phyloP scores from a whole-genome alignment of 345 rosid genomes.

The Pelargonium nanum region DNA sequence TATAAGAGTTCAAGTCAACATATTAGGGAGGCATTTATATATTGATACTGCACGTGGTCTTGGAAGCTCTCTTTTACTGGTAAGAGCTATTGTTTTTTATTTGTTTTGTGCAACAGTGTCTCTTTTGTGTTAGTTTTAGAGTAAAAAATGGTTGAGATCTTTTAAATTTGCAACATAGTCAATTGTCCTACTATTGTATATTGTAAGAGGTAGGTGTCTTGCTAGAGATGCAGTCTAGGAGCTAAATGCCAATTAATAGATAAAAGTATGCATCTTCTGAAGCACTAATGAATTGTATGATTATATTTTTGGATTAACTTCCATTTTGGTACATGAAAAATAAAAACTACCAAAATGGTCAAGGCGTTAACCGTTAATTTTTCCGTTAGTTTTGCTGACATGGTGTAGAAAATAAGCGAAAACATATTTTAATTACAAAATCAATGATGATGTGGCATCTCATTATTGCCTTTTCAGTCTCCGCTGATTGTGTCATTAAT shows the following conservation, averaged over 20 bases:
- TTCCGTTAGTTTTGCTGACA: too few relatives aligned
- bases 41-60: conserved; percentile 77
- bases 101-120: neutral
- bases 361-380: too few relatives aligned
- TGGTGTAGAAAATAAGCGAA: too few relatives aligned
- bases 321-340: too few relatives aligned
- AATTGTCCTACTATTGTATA: neutral
- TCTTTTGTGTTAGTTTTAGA: conserved; percentile 1
- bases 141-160: neutral
- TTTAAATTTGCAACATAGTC: neutral
- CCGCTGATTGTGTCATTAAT: too few relatives aligned
- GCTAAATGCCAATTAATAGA: neutral
- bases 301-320: too few relatives aligned
- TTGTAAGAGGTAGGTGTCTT: neutral
- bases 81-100: conserved; percentile 29
- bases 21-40: conserved; percentile 87
- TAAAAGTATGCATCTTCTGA: neutral
- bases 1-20: conserved; percentile 90
- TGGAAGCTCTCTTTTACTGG: conserved; percentile 48
- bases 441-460: too few relatives aligned
- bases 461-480: too few relatives aligned
- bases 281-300: neutral
- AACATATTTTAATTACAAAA: too few relatives aligned
- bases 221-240: neutral
- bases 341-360: too few relatives aligned